Percentiles rank a stretch among this genome's conserved stretches.
Evolutionary conservation across 2,329 filamentous ascomycete genomes (phyloP).

Genomic region (Ilyonectria destructans): DNA sequence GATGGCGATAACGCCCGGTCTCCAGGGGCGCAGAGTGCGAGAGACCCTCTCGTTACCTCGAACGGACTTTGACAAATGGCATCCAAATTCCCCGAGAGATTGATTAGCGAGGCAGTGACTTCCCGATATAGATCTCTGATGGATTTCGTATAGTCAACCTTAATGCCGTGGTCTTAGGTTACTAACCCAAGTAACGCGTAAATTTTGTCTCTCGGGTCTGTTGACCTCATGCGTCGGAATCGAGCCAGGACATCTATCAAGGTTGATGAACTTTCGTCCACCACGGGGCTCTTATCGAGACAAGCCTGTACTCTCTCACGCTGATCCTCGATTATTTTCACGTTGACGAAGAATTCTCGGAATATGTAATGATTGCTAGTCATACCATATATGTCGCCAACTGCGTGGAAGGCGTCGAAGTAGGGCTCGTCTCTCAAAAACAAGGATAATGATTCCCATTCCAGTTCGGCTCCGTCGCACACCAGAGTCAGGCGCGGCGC

Average conservation of each 20-base stretch:
- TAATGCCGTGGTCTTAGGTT: constrained; percentile 30
- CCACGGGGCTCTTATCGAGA: too few relatives aligned
- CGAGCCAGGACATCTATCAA: constrained; percentile 27
- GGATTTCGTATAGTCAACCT: constrained; percentile 22
- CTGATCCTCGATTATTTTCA: constrained; percentile 37
- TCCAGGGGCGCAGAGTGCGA: too few relatives aligned
- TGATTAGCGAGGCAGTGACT: constrained; percentile 18
- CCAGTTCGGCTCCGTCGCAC: constrained; percentile 16
- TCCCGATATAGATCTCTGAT: constrained; percentile 4
- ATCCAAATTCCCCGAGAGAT: constrained; percentile 20
- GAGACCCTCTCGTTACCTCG: not conserved
- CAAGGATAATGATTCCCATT: constrained; percentile 15
- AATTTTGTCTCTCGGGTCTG: constrained; percentile 26
- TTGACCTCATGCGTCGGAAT: constrained; percentile 24
- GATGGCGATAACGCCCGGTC: too few relatives aligned
- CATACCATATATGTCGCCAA: too few relatives aligned
- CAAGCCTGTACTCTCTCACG: constrained; percentile 1
- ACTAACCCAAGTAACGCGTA: constrained; percentile 29
- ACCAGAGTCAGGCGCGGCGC: constrained; percentile 17
- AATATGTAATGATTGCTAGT: too few relatives aligned
- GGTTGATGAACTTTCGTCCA: not conserved
- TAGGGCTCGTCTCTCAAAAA: constrained; percentile 34
- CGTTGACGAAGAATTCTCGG: not conserved
- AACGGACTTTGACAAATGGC: constrained; percentile 37
- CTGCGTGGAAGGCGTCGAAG: constrained; percentile 31